Percentiles rank a stretch among this genome's conserved stretches.
Conservation (phyloP, 768 basidiomycete species). For the Suillus cothurnatus region DNA sequence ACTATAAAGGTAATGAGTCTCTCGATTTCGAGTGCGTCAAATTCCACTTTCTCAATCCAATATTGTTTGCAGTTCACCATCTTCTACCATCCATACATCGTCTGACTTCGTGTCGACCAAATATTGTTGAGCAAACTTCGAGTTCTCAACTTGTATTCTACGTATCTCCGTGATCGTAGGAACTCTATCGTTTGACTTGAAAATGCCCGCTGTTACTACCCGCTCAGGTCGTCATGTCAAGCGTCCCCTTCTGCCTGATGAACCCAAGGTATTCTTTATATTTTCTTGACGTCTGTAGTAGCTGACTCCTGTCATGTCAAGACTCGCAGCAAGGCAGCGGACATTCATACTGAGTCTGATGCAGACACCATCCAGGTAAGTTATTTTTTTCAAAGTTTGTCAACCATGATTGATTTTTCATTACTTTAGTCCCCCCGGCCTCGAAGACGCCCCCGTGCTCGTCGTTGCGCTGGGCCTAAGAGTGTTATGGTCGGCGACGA, state of each 20-base stretch:
- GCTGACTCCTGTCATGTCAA: not conserved
- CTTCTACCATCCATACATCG: not conserved
- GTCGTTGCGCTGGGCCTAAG: not conserved
- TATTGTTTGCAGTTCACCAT: not conserved
- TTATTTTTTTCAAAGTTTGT: not conserved
- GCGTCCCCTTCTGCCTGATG: not conserved
- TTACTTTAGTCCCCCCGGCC: not conserved
- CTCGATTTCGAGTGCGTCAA: not conserved
- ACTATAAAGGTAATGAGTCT: not conserved
- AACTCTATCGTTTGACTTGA: not conserved
- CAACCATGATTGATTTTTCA: not conserved
- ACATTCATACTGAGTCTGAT: not conserved
- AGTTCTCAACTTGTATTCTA: conserved; percentile 1
- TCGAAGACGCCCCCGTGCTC: not conserved
- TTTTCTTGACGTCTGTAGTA: not conserved
- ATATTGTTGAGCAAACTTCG: not conserved
- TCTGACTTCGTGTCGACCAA: conserved; percentile 1
- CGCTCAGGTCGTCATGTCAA: not conserved
- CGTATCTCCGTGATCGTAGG: not conserved
- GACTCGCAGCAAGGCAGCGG: not conserved
- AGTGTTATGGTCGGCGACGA: not conserved
- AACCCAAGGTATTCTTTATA: not conserved
- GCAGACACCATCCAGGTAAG: not conserved
- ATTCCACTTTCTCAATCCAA: not conserved
- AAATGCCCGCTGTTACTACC: conserved; percentile 1